A percentile compares a stretch with the other conserved stretches of the same genome.
Conservation (phyloP, 805 yeast genomes). For the Kockiozyma suomiensis region DNA sequence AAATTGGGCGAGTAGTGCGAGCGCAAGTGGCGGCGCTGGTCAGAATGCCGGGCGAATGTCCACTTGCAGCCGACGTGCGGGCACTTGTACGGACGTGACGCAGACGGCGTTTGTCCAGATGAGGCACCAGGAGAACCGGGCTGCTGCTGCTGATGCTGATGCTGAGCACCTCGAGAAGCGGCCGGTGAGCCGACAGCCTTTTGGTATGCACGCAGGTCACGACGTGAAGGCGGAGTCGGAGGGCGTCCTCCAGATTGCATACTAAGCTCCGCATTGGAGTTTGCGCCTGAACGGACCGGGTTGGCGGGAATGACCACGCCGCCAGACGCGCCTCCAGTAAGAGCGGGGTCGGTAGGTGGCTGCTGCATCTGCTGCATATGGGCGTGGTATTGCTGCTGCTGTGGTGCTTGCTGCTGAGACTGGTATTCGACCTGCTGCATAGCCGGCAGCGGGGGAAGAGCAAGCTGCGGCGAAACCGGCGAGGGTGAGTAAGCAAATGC, state of each 20-base stretch:
- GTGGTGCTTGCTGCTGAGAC: constrained; percentile 13
- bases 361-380: constrained; percentile 14
- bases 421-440: constrained; percentile 9
- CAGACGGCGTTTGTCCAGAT: constrained; percentile 33
- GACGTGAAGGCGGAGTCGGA: constrained; percentile 14
- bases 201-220: constrained; percentile 20
- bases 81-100: constrained; percentile 44
- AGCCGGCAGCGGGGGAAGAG: constrained; percentile 16
- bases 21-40: constrained; percentile 65
- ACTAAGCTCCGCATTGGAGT: constrained; percentile 19
- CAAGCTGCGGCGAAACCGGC: constrained; percentile 15
- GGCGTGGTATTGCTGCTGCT: constrained; percentile 1
- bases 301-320: constrained; percentile 25
- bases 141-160: constrained; percentile 25
- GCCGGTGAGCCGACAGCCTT: constrained; percentile 8
- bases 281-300: constrained; percentile 30
- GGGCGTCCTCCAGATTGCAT: constrained; percentile 1
- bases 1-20: constrained; percentile 68
- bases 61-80: constrained; percentile 56
- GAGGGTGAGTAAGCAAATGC: constrained; percentile 20
- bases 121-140: constrained; percentile 20
- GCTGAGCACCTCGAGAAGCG: constrained; percentile 14
- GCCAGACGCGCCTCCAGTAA: constrained; percentile 23
- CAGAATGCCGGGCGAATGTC: constrained; percentile 72
- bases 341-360: constrained; percentile 33